Conservation (phyloP, 2,329 filamentous ascomycete genomes). For the Trichoderma aggressivum region DNA sequence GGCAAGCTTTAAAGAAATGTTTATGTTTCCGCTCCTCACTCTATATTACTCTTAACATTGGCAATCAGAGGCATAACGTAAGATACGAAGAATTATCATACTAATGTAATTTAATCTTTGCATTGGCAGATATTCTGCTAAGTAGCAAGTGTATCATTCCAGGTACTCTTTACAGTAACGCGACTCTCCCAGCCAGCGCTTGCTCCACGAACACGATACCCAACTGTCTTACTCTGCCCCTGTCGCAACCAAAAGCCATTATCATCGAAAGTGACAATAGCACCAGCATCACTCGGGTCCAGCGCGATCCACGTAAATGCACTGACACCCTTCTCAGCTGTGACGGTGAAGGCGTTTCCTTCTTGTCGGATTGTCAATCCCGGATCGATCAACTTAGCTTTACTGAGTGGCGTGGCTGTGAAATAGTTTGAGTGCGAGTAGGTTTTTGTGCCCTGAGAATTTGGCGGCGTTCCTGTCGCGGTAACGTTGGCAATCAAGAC, state of each 20-base stretch:
- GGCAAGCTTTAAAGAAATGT: too few relatives aligned
- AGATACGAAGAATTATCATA: neutral
- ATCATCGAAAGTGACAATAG: slow-evolving; percentile 3
- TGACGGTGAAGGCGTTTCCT: neutral
- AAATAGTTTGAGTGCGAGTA: slow-evolving; percentile 1
- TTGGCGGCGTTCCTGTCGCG: neutral
- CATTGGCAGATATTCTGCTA: neutral
- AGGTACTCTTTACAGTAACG: neutral
- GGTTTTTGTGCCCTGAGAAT: neutral
- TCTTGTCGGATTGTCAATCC: neutral
- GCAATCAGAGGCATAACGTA: too few relatives aligned
- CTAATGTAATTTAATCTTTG: neutral
- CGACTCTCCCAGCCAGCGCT: slow-evolving; percentile 4
- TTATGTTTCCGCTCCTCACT: too few relatives aligned
- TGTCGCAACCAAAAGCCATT: slow-evolving; percentile 4
- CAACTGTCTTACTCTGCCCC: neutral
- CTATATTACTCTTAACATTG: too few relatives aligned
- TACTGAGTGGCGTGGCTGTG: slow-evolving; percentile 4
- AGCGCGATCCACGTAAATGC: slow-evolving; percentile 1
- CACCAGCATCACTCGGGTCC: neutral
- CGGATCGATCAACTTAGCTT: neutral
- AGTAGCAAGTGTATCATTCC: slow-evolving; percentile 1
- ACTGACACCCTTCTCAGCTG: slow-evolving; percentile 3
- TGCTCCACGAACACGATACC: neutral
- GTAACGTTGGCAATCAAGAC: slow-evolving; percentile 3